Conservation (phyloP, 2,329 filamentous ascomycete species). For the Pyrenophora graminea region DNA sequence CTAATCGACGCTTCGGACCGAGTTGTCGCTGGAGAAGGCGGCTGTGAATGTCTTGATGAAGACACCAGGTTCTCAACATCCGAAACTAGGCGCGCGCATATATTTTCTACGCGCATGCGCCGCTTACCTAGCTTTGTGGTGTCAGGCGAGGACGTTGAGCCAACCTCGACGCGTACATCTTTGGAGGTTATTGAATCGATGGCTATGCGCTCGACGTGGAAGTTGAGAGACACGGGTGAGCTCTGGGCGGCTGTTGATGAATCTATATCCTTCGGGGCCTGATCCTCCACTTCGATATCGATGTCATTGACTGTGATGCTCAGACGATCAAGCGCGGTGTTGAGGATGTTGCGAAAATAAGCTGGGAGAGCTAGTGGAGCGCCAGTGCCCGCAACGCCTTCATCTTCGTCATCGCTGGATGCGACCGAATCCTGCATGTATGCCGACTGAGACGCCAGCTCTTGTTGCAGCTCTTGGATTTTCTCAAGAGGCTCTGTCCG, state of each 20-base stretch:
- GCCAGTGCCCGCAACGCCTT: slow-evolving; percentile 68
- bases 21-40: slow-evolving; percentile 61
- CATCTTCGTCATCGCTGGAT: slow-evolving; percentile 65
- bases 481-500: slow-evolving; percentile 69
- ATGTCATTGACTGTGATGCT: slow-evolving; percentile 69
- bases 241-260: slow-evolving; percentile 53
- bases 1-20: slow-evolving; percentile 47
- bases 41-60: slow-evolving; percentile 61
- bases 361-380: slow-evolving; percentile 69
- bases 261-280: slow-evolving; percentile 54
- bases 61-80: slow-evolving; percentile 69
- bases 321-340: slow-evolving; percentile 73
- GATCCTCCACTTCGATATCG: slow-evolving; percentile 66
- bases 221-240: slow-evolving; percentile 64
- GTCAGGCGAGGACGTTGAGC: slow-evolving; percentile 12
- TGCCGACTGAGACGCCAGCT: slow-evolving; percentile 65
- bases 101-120: slow-evolving; percentile 64
- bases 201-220: slow-evolving; percentile 67
- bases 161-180: slow-evolving; percentile 30
- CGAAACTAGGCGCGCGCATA: slow-evolving; percentile 68
- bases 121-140: slow-evolving; percentile 66
- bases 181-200: slow-evolving; percentile 63
- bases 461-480: slow-evolving; percentile 69
- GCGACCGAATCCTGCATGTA: slow-evolving; percentile 65
- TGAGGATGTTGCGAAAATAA: slow-evolving; percentile 72